Evolutionary conservation across 164 flowering plant species (phyloP).

Genomic region (Stephania yunnanensis): DNA sequence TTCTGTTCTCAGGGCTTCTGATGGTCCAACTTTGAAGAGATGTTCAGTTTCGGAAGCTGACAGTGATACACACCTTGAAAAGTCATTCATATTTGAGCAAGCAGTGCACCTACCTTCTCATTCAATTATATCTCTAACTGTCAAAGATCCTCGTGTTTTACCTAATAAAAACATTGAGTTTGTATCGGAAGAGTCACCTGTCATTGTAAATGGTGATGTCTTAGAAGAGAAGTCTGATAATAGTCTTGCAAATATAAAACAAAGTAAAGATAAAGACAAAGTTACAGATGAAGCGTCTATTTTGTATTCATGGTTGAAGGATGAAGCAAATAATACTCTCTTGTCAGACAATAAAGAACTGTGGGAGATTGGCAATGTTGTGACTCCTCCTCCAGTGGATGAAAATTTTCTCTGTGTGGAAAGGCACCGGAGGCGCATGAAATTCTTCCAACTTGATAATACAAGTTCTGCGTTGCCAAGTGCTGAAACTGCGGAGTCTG

Average conservation of each 20-base stretch:
- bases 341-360: slow-evolving; percentile 29
- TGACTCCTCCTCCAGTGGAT: slow-evolving; percentile 61
- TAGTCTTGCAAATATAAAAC: slow-evolving; percentile 10
- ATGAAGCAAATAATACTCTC: slow-evolving; percentile 17
- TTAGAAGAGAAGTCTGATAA: slow-evolving; percentile 18
- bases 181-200: slow-evolving; percentile 21
- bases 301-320: slow-evolving; percentile 12
- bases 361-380: slow-evolving; percentile 44
- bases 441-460: slow-evolving; percentile 36
- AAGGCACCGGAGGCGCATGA: slow-evolving; percentile 47
- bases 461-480: slow-evolving; percentile 15
- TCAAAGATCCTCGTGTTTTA: slow-evolving; percentile 66
- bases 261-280: slow-evolving; percentile 12
- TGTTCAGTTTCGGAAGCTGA: slow-evolving; percentile 24
- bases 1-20: slow-evolving; percentile 29
- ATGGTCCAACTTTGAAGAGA: slow-evolving; percentile 24
- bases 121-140: slow-evolving; percentile 47
- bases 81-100: slow-evolving; percentile 26
- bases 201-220: slow-evolving; percentile 7
- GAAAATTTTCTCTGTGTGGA: slow-evolving; percentile 55
- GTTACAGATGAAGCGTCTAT: slow-evolving; percentile 1
- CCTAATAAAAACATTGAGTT: slow-evolving; percentile 9
- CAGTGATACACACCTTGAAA: slow-evolving; percentile 14
- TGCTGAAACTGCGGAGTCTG: slow-evolving; percentile 20
- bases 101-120: slow-evolving; percentile 39